phyloP scores from a whole-genome alignment of 495 filamentous ascomycete species.

The Beverwykella pulmonaria region DNA sequence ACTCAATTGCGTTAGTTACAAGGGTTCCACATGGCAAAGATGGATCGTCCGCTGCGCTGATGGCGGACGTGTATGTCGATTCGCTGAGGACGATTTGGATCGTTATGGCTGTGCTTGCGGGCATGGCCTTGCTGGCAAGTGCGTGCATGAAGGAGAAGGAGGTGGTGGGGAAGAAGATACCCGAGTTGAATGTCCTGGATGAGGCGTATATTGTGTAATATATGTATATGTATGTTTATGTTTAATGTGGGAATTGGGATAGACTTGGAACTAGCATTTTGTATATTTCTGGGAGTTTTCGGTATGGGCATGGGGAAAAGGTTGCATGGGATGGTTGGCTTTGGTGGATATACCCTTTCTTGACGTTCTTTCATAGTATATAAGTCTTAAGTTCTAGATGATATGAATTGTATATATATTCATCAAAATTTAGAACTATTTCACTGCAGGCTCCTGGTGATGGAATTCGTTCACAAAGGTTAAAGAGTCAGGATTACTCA shows the following conservation, averaged over 20 bases:
- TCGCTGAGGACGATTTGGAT: slow-evolving; percentile 42
- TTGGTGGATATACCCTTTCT: background rate
- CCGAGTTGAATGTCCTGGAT: slow-evolving; percentile 19
- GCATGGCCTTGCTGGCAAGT: slow-evolving; percentile 54
- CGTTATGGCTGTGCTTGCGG: slow-evolving; percentile 54
- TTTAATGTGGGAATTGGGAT: slow-evolving; percentile 2
- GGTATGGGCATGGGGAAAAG: background rate
- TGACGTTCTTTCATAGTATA: background rate
- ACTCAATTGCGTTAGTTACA: slow-evolving; percentile 52
- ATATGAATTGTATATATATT: background rate
- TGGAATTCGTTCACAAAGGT: too few relatives aligned
- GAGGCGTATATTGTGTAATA: background rate
- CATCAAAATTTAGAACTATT: background rate
- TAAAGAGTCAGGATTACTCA: too few relatives aligned
- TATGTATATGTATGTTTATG: background rate
- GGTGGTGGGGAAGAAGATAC: slow-evolving; percentile 40
- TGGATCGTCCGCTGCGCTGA: slow-evolving; percentile 17
- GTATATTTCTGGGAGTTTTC: too few relatives aligned
- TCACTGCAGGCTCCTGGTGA: too few relatives aligned
- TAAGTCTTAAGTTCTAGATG: background rate
- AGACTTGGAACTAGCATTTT: background rate
- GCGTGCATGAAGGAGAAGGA: slow-evolving; percentile 49
- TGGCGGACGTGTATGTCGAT: slow-evolving; percentile 46
- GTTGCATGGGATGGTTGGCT: background rate
- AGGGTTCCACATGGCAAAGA: slow-evolving; percentile 37